Evolutionary conservation across 768 basidiomycete genomes (phyloP).

Genomic region (Tulasnella sp.): DNA sequence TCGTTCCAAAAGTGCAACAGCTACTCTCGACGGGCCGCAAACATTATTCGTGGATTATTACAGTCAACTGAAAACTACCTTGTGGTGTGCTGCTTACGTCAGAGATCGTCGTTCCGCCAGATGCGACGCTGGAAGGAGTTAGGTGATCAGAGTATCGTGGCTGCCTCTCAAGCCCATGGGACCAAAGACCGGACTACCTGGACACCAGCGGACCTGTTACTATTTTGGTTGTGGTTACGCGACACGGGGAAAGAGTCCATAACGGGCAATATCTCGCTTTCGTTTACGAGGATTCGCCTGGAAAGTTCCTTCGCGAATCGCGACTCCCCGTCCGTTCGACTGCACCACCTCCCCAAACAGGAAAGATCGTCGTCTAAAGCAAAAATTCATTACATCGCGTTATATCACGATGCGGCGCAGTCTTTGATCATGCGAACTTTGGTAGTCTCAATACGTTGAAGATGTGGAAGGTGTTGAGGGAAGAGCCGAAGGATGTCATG

Average conservation of each 20-base stretch:
- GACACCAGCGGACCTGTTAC: constrained; percentile 4
- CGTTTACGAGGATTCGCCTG: neutral
- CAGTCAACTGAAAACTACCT: neutral
- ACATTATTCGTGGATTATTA: neutral
- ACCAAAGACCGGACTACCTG: neutral
- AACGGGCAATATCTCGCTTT: neutral
- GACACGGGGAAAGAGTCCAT: constrained; percentile 8
- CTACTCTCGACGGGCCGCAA: neutral
- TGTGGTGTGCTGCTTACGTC: neutral
- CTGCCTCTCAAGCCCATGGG: neutral
- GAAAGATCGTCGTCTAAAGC: too few relatives aligned
- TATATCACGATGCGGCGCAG: constrained; percentile 10
- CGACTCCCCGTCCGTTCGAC: too few relatives aligned
- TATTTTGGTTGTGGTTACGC: constrained; percentile 17
- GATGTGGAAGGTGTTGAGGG: neutral
- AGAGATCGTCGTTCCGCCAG: neutral
- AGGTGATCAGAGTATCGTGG: neutral
- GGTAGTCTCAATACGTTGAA: neutral
- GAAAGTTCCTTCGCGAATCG: too few relatives aligned
- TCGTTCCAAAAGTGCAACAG: neutral
- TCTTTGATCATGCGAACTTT: neutral
- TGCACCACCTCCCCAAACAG: too few relatives aligned
- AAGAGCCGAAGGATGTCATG: constrained; percentile 1
- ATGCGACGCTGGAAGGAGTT: neutral
- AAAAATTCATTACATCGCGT: constrained; percentile 12